Base-by-base conservation (phyloP, 495 filamentous ascomycete genomes). In the Achaetomiella virescens region DNA sequence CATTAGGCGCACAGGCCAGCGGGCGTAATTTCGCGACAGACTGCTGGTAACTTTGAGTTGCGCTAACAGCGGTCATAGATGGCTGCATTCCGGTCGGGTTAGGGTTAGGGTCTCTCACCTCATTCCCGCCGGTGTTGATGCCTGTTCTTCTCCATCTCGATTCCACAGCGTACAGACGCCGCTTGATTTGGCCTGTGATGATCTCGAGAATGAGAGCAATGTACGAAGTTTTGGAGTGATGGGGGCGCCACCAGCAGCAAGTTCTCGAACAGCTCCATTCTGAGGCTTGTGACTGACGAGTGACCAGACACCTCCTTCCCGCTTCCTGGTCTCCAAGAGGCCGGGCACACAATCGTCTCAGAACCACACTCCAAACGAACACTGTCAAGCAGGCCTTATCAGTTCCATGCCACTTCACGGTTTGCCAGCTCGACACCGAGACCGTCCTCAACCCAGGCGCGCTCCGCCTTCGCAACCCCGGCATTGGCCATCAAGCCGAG, bases 341-440 rank as follows among this genome's bases (percentile, higher is more conserved):
- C 49, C 47, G 41, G 44, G 40, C 5, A 66, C 67, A 12, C 71
- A 71, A 47, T 62, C 65, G 18, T 15, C 52, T 18, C 64, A 63
- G 15, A 52, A 35, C 18, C 70, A 71, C 50, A 71, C 68, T 10
- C 65, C 68, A 21, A 66, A 62, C 38, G 57, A 58, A 6, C 58
- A 61, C n/a, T 56, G 60, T 24, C 62, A 17, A 44, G 61, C 24
- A 49, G 58, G 14, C 59, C 70, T 15, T 60, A 63, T 42, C 71
- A 67, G 35, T 77, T 78, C 38, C 69, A 68, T 12, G 59, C 69
- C 0, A 78, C 74, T 7, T 72, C 73, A 7, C 70, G 72, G 0
- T 78, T 76, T 18, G 56, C 66, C 7, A 56, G 69, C 18, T 69
- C 67, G 0, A 61, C 54, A 6, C 64, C 54, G 25, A 62, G 57